These are phyloP conservation scores for Ruellia speciosa DNA, from an alignment of 305 asterid genomes.

Conservation along the genomic window DNA sequence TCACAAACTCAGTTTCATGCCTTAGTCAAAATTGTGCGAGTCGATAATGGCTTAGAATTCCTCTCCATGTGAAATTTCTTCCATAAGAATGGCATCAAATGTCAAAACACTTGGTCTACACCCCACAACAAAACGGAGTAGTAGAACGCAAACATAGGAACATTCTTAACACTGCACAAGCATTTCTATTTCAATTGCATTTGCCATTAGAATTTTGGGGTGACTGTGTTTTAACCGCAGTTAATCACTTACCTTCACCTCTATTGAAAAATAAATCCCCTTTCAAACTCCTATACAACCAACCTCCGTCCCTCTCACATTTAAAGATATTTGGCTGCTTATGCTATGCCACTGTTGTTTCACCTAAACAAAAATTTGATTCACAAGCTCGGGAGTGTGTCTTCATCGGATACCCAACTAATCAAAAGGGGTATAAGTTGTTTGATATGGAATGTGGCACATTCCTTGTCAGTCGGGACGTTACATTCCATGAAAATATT, in stretches of 20 bases:
- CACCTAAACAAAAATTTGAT: too few relatives aligned
- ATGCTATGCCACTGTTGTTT: not conserved
- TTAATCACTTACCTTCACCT: not conserved
- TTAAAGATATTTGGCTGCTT: not conserved
- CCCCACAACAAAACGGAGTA: slow-evolving; percentile 9
- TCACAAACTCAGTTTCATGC: not conserved
- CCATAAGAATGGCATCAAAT: not conserved
- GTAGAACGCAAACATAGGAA: slow-evolving; percentile 7
- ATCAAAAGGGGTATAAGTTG: too few relatives aligned
- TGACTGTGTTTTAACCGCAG: not conserved
- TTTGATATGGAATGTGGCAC: too few relatives aligned
- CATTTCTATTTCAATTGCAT: not conserved
- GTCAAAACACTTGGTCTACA: not conserved
- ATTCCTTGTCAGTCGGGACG: too few relatives aligned
- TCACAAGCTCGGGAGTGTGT: too few relatives aligned
- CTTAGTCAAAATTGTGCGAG: not conserved
- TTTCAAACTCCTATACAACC: not conserved
- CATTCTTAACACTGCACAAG: not conserved
- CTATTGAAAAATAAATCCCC: not conserved
- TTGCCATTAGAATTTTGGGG: not conserved
- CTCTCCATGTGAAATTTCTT: not conserved
- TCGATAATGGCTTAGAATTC: slow-evolving; percentile 1
- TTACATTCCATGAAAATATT: too few relatives aligned
- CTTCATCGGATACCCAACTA: too few relatives aligned
- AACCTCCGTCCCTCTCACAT: not conserved